Evolutionary conservation across 2,329 filamentous ascomycete species (phyloP), one percentile per base, ranked within the genome.

Genomic region (Microcyclosporella mali): DNA sequence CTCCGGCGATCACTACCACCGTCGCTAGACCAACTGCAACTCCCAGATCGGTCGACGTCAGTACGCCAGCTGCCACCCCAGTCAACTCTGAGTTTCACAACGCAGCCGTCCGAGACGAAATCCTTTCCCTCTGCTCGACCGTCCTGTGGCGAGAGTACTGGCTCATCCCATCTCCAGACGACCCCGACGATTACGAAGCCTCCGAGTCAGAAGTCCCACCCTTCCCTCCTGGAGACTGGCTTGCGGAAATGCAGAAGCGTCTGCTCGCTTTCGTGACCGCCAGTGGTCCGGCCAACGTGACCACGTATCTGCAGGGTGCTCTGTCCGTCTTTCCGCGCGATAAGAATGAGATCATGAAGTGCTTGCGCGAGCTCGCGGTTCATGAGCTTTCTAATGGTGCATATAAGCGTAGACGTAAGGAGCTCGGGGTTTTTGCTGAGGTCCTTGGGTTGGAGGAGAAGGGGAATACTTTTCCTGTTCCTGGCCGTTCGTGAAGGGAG

Each of bases 371-470:
- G 15, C 30, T 52, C 18, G 39, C 39, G 6, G 11, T 37, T 15
- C 35, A 38, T 27, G 35, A 46, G 30, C 21, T 45, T 15, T 16
- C 37, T 10, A n/a, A 43, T 2, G 49, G 49, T 3, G 37, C 45
- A 12, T 53, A 37, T 21, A 38, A 36, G 29, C 27, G 41, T 2
- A 47, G 41, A 29, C 33, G 46, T 15, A 38, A 19, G 4, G 28
- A 46, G 15, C 31, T 52, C 17, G 52, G 52, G 2, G 9, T 55
- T 9, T 31, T 55, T 9, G 31, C 37, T 12, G 52, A 55, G 37
- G 41, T 52, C 10, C 12, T 55, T n/a, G 50, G 52, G 0, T 28
- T 50, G 4, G 52, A 46, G 14, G 45, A 46, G 21, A 52, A 52
- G 45, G 51, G 51, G 21, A 25, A 25, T 25, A 25, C 6, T 25